These are phyloP conservation scores for Pouteria glomerata DNA, from an alignment of 148 eudicot species.

Conservation along the genomic window DNA sequence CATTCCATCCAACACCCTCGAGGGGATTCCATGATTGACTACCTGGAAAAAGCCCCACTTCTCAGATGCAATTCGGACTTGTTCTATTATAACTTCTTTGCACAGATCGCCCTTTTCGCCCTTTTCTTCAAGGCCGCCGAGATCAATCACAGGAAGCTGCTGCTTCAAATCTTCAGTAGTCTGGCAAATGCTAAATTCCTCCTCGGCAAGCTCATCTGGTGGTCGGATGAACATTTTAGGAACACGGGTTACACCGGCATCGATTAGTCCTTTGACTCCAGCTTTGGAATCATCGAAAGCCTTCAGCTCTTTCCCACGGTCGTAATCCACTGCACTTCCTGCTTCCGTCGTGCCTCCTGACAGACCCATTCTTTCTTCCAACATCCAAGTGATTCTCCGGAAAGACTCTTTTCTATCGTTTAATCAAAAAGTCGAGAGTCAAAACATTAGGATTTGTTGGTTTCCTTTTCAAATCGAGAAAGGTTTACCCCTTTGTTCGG, in stretches of 20 bases:
- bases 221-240: slow-evolving; percentile 35
- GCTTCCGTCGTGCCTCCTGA: slow-evolving; percentile 5
- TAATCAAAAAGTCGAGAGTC: too few relatives aligned
- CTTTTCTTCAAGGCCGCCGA: too few relatives aligned
- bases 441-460: too few relatives aligned
- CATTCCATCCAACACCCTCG: slow-evolving; percentile 19
- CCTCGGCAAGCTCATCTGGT: too few relatives aligned
- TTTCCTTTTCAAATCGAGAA: too few relatives aligned
- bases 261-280: slow-evolving; percentile 34
- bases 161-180: too few relatives aligned
- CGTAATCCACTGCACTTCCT: slow-evolving; percentile 7
- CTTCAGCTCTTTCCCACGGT: slow-evolving; percentile 19
- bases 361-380: background rate
- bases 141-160: too few relatives aligned
- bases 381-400: too few relatives aligned
- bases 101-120: too few relatives aligned
- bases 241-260: slow-evolving; percentile 12
- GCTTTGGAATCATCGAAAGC: slow-evolving; percentile 42
- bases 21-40: slow-evolving; percentile 39
- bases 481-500: too few relatives aligned
- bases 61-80: slow-evolving; percentile 20
- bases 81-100: slow-evolving; percentile 1
- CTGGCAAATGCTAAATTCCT: too few relatives aligned
- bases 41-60: slow-evolving; percentile 46
- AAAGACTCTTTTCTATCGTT: too few relatives aligned